Base-by-base conservation (phyloP, 2,329 filamentous ascomycete species). In the Juglanconis sp. region DNA sequence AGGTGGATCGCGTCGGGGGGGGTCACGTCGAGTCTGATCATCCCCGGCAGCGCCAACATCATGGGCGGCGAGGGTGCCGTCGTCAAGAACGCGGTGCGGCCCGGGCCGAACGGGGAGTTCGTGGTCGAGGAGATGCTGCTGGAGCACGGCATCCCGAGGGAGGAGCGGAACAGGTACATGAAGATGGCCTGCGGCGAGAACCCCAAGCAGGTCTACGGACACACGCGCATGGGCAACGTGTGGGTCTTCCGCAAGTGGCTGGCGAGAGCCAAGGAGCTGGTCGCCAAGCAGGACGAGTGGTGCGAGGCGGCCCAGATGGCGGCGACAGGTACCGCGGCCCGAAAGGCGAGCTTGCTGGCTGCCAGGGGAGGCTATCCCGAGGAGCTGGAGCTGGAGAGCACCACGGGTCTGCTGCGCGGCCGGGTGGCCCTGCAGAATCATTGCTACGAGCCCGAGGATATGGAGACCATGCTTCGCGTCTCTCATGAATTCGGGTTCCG, bases 181-280 rank as follows among this genome's bases (percentile, higher is more conserved):
- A 79, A 79, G 65, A 76, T 79, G 72, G 77, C 77, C 1, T 76
- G 76, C 62, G 77, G 77, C 8, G 77, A 79, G 65, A 80, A 79
- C 61, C 76, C 76, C n/a, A 74, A 71, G 59, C 38, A 60, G 0
- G 60, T 70, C 1, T 77, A 77, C 63, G 66, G 66, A 4, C 73
- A 77, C 53, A 74, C 71, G 3, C 71, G 76, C 31, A 74, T 78
- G 68, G 76, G 74, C 1, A 72, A 74, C 59, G 72, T 74, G 1
- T 78, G 70, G 67, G 66, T 72, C 15, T 68, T 79, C 42, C 69
- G 77, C 5, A 68, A 74, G 49, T 76, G 77, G 49, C 71, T 77
- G 50, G 70, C 68, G n/a, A 67, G 68, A 52, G 76, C 75, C 2
- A 71, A 67, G 55, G 68, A 73, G 35, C 60, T 77, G 35, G 59